These are phyloP conservation scores for Wallacemonas collosoma DNA, from an alignment of 208 protist genomes.

Conservation along the genomic window DNA sequence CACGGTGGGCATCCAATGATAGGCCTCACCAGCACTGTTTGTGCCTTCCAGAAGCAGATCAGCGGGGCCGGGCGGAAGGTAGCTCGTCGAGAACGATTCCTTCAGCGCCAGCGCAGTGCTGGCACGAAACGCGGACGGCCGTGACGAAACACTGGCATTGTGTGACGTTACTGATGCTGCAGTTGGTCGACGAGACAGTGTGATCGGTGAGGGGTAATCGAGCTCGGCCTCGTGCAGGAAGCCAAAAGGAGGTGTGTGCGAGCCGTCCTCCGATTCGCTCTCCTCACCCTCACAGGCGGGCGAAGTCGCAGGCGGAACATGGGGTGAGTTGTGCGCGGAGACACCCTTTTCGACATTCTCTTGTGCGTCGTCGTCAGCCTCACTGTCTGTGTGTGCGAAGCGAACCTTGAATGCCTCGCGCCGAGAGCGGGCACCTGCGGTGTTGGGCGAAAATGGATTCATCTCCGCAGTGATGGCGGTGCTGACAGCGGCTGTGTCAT, in stretches of 20 bases:
- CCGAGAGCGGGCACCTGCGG: too few relatives aligned
- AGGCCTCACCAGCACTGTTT: constrained; percentile 2
- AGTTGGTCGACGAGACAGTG: neutral
- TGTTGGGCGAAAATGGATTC: too few relatives aligned
- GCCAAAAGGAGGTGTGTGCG: neutral
- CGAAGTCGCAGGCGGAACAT: too few relatives aligned
- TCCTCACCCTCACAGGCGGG: too few relatives aligned
- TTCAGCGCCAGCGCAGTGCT: neutral
- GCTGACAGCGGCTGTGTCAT: too few relatives aligned
- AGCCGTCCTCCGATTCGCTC: too few relatives aligned
- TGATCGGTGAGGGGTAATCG: neutral
- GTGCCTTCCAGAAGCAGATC: constrained; percentile 7
- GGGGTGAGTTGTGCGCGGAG: too few relatives aligned
- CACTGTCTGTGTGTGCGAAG: too few relatives aligned
- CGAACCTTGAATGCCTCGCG: too few relatives aligned
- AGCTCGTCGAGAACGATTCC: constrained; percentile 2
- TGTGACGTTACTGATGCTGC: neutral
- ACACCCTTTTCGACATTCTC: too few relatives aligned
- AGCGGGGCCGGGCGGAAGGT: constrained; percentile 9
- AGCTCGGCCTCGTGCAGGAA: neutral
- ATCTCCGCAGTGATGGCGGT: too few relatives aligned
- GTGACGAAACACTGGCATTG: neutral
- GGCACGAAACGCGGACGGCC: neutral
- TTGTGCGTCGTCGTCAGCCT: too few relatives aligned
- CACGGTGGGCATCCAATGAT: constrained; percentile 7